Evolutionary conservation across 352 stramenopile genomes (phyloP).

Genomic region (Phytophthora pisi): DNA sequence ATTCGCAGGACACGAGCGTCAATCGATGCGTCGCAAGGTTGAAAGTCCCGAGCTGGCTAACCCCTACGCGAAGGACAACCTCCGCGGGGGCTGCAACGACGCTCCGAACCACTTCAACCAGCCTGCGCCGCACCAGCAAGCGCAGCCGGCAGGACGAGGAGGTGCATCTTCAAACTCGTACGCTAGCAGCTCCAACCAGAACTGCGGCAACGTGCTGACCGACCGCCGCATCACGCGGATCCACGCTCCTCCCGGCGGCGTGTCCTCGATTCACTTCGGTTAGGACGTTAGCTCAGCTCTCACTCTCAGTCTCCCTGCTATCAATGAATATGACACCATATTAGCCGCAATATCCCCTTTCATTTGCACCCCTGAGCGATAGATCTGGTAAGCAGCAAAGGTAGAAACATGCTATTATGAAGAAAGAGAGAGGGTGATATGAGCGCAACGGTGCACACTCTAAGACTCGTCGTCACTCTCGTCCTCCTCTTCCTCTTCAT

Average conservation of each 20-base stretch:
- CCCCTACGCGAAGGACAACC: constrained; percentile 52
- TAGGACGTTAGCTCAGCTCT: constrained; percentile 30
- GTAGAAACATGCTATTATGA: constrained; percentile 33
- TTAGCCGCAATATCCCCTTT: constrained; percentile 10
- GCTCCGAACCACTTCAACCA: constrained; percentile 32
- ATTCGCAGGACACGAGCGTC: constrained; percentile 59
- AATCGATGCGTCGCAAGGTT: constrained; percentile 47
- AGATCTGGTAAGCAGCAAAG: constrained; percentile 10
- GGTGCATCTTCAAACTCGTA: constrained; percentile 85
- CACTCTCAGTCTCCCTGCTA: neutral
- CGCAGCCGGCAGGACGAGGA: constrained; percentile 24
- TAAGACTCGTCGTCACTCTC: constrained; percentile 43
- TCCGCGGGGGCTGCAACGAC: constrained; percentile 27
- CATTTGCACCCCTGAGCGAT: neutral
- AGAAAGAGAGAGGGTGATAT: constrained; percentile 11
- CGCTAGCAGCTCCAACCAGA: constrained; percentile 84
- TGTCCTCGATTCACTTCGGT: constrained; percentile 81
- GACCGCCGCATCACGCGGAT: constrained; percentile 90
- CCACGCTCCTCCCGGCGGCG: constrained; percentile 86
- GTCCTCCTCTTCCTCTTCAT: constrained; percentile 39
- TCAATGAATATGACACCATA: constrained; percentile 25
- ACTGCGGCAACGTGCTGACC: constrained; percentile 90
- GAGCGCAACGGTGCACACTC: constrained; percentile 15
- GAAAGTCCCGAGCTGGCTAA: constrained; percentile 58
- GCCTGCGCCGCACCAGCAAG: constrained; percentile 28